Base-by-base conservation (phyloP, 2,329 filamentous ascomycete species). In the Trichoderma hamatum region DNA sequence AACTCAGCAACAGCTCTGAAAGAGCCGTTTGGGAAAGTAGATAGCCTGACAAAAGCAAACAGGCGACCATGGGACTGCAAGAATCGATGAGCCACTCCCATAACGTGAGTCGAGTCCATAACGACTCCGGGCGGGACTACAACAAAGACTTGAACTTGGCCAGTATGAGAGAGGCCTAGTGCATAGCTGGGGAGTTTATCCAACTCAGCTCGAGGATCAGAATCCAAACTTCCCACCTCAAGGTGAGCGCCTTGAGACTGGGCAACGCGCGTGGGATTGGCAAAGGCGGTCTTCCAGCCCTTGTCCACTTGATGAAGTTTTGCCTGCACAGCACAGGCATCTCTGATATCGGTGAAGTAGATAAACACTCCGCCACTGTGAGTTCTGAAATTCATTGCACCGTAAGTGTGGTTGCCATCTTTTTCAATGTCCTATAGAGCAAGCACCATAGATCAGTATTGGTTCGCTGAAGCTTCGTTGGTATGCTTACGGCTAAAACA, bases 331-430 rank as follows among this genome's bases (percentile, higher is more conserved):
- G 82, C 80, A 64, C 82, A 84, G 7, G 89, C 83, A 75, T 90
- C 88, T 61, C 86, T 83, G 61, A 90, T 84, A 73, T 91, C 89
- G 7, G 82, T 79, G 72, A 91, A 89, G 5, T 83, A 84, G 28
- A 89, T 78, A 69, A 84, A 86, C 34, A 88, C 81, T 60, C 80
- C 83, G 4, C 82, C 81, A 55, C 76, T 77, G 32, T 74, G 73
- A 4, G 75, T 70, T 19, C 80, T 76, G 1, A 84, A 70, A 30
- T 80, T 77, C 11, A 77, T 80, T 9, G 74, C 75, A 24, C 83
- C 83, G 34, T 81, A 76, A 60, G 80, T 78, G 16, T 49, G 76
- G 71, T 56, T 76, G 67, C 80, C 80, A 68, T 73, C 69, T 13
- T 72, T 69, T 46, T 75, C 78, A 3, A 85, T 73, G 9, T 81